A percentile compares a stretch with the other conserved stretches of the same genome.
phyloP scores from a whole-genome alignment of 495 filamentous ascomycete genomes.

The Melanomma pulvis-pyrius region DNA sequence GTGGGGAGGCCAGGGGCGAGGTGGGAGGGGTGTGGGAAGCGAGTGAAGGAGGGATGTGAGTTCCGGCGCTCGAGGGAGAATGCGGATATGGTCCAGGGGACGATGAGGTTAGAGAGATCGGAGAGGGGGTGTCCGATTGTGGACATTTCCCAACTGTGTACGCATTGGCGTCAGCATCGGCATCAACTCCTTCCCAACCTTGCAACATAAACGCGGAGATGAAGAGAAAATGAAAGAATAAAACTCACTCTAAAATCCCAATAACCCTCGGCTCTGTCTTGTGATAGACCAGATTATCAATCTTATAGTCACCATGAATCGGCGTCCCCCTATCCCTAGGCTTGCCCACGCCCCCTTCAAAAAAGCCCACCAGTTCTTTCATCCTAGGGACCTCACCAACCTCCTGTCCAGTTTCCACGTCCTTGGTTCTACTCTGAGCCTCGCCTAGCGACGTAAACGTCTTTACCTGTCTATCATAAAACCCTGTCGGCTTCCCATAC shows the following conservation, averaged over 20 bases:
- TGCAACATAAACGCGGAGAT: background rate
- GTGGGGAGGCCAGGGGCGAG: conserved; percentile 62
- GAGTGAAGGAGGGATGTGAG: conserved; percentile 56
- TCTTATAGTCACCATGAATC: conserved; percentile 92
- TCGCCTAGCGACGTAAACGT: conserved; percentile 73
- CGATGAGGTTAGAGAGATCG: conserved; percentile 76
- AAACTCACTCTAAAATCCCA: conserved; percentile 75
- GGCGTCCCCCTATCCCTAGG: conserved; percentile 72
- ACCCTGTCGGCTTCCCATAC: conserved; percentile 73
- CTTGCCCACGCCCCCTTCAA: conserved; percentile 61
- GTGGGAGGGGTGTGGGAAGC: conserved; percentile 48
- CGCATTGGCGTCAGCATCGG: background rate
- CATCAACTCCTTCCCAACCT: background rate
- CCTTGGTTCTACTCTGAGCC: conserved; percentile 67
- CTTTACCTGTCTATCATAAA: conserved; percentile 80
- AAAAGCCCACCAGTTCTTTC: conserved; percentile 71
- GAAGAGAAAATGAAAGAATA: background rate
- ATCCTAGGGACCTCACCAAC: conserved; percentile 82
- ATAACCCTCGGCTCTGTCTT: conserved; percentile 82
- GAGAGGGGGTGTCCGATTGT: conserved; percentile 90
- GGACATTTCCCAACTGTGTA: conserved; percentile 87
- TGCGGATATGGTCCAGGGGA: conserved; percentile 58
- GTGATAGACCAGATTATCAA: conserved; percentile 90
- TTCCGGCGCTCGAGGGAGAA: conserved; percentile 33
- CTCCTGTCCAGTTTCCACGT: conserved; percentile 69